phyloP scores from a whole-genome alignment of 129 eudicot species.

The Centrapalus pauciflorus region DNA sequence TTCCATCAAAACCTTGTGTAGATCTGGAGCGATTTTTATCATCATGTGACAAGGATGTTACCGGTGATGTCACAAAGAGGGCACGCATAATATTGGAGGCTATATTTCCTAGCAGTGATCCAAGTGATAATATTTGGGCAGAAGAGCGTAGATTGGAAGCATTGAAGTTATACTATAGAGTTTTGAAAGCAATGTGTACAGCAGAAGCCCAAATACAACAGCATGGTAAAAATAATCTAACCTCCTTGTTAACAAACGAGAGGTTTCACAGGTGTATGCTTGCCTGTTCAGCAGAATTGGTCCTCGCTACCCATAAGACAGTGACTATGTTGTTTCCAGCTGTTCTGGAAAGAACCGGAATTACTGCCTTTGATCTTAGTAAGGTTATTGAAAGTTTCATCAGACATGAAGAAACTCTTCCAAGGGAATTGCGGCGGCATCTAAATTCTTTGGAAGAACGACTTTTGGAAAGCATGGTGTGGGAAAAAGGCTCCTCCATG shows the following conservation, averaged over 20 bases:
- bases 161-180: constrained; percentile 76
- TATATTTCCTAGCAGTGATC: constrained; percentile 81
- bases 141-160: constrained; percentile 89
- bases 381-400: constrained; percentile 96
- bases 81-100: constrained; percentile 86
- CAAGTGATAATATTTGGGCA: constrained; percentile 88
- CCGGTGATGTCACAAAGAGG: constrained; percentile 64
- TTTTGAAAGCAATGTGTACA: constrained; percentile 83
- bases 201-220: constrained; percentile 80
- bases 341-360: constrained; percentile 92
- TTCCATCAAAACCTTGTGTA: constrained; percentile 62
- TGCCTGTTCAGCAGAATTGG: constrained; percentile 96
- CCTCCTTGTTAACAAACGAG: constrained; percentile 82
- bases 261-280: constrained; percentile 97
- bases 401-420: constrained; percentile 87
- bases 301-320: constrained; percentile 96
- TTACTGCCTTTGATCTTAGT: constrained; percentile 96
- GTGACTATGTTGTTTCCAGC: constrained; percentile 98
- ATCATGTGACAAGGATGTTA: constrained; percentile 82
- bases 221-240: constrained; percentile 68
- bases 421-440: constrained; percentile 88
- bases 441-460: constrained; percentile 89
- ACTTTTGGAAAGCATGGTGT: constrained; percentile 92
- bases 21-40: constrained; percentile 59
- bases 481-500: constrained; percentile 99